Evolutionary conservation across 148 eudicot species (phyloP), one percentile per base, ranked within the genome.

Genomic region (Chenopodium quinoa): DNA sequence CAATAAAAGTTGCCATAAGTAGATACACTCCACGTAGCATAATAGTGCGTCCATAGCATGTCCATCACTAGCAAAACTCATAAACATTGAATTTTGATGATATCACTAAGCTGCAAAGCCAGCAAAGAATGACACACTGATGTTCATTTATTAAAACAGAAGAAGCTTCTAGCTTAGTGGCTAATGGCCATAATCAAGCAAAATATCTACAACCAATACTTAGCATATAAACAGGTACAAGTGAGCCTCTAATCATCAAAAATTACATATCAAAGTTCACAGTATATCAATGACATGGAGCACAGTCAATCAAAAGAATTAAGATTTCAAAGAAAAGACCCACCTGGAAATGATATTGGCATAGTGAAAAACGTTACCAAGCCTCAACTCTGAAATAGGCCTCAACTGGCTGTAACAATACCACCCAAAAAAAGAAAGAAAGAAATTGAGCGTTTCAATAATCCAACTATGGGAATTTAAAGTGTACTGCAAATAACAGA

Each of bases 261-360:
- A 56, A 25, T 52, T 20, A 44, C 22, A 66, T 19, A 29, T 73
- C 25, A 64, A 56, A 46, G 19, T 60, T 54, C 23, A 77, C 40
- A 82, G 12, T 29, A 69, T 31, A 65, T 73, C 27, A 66, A 44
- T n/a, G 54, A 40, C 54, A 75, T 16, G 54, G 46, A 79, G n/a
- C 66, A 79, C n/a, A 60, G 60, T 72, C 76, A 70, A 14, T 60
- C 32, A 6, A 48, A 46, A 54, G 47, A 76, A 47, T 71, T 1
- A 72, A 31, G 52, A 72, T 75, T 29, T 29, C 32, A 4, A 72
- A 62, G 50, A 77, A 68, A 47, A 25, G 46, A 83, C 87, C 78
- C 56, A 89, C 98, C 98, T 93, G 81, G 98, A 94, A 73, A 94
- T 87, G 22, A 94, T 91, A 71, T 93, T 93, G 82, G 97, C 89